phyloP scores from a whole-genome alignment of 495 filamentous ascomycete species.

The Penicillium ucsense region DNA sequence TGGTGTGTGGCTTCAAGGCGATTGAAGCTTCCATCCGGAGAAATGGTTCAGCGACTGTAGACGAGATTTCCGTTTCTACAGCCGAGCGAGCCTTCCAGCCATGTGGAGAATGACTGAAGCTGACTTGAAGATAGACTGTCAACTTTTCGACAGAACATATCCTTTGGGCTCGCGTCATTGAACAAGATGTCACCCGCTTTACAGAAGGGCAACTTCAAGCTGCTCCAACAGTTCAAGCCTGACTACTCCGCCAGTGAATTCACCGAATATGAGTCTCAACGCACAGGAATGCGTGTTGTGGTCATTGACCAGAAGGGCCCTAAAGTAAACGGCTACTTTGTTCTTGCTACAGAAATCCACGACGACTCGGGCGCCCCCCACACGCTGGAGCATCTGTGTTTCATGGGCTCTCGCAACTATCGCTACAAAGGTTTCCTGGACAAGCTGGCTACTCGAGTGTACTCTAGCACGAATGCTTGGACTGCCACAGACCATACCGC shows the following conservation, averaged over 20 bases:
- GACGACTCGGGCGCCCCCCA: constrained; percentile 95
- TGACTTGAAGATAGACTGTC: constrained; percentile 11
- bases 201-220: constrained; percentile 56
- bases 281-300: constrained; percentile 88
- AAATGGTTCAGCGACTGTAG: no score
- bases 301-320: constrained; percentile 88
- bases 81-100: neutral
- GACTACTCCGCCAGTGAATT: constrained; percentile 81
- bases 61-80: neutral
- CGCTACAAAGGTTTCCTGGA: constrained; percentile 90
- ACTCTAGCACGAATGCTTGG: constrained; percentile 94
- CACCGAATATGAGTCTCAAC: constrained; percentile 77
- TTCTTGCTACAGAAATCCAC: constrained; percentile 92
- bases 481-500: constrained; percentile 91
- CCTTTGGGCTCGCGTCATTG: constrained; percentile 16
- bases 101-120: neutral
- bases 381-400: constrained; percentile 91
- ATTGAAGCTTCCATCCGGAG: no score
- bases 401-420: constrained; percentile 96
- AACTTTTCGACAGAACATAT: constrained; percentile 15
- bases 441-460: constrained; percentile 84
- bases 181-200: constrained; percentile 28
- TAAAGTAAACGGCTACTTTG: constrained; percentile 89
- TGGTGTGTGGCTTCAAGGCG: neutral
- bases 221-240: constrained; percentile 70